phyloP scores from a whole-genome alignment of 2,329 filamentous ascomycete species.

The Ambrosiella xylebori region DNA sequence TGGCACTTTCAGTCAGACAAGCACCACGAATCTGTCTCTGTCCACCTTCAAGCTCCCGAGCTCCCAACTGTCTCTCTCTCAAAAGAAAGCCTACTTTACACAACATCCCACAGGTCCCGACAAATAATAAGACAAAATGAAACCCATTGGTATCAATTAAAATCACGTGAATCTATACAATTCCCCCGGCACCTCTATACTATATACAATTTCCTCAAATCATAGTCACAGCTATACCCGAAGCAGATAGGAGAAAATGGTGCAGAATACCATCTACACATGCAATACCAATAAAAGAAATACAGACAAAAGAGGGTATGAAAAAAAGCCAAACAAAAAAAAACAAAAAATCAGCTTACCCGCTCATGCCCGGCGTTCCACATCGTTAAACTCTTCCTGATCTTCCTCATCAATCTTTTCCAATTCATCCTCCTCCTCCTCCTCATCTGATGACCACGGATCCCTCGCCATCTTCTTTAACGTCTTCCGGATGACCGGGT shows the following conservation, averaged over 20 bases:
- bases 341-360: not conserved
- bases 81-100: not conserved
- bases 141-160: not conserved
- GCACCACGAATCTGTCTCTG: too few relatives aligned
- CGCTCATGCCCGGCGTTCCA: constrained; percentile 1
- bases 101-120: not conserved
- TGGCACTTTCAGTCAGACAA: too few relatives aligned
- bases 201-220: not conserved
- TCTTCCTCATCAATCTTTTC: constrained; percentile 8
- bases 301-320: not conserved
- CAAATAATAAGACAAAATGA: not conserved
- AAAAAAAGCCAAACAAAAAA: constrained; percentile 1
- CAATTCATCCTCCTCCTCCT: constrained; percentile 3
- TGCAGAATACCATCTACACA: not conserved
- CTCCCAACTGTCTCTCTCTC: not conserved
- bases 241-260: not conserved
- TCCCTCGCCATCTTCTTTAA: constrained; percentile 26
- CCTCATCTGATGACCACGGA: constrained; percentile 6
- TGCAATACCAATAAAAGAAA: constrained; percentile 7
- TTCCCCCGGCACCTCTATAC: not conserved
- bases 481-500: constrained; percentile 26
- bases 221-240: too few relatives aligned
- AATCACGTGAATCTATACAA: not conserved
- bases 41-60: too few relatives aligned
- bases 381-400: constrained; percentile 1